Percentiles rank a stretch among this genome's conserved stretches.
phyloP scores from a whole-genome alignment of 2,329 filamentous ascomycete species.

The Ophiocordyceps australis region DNA sequence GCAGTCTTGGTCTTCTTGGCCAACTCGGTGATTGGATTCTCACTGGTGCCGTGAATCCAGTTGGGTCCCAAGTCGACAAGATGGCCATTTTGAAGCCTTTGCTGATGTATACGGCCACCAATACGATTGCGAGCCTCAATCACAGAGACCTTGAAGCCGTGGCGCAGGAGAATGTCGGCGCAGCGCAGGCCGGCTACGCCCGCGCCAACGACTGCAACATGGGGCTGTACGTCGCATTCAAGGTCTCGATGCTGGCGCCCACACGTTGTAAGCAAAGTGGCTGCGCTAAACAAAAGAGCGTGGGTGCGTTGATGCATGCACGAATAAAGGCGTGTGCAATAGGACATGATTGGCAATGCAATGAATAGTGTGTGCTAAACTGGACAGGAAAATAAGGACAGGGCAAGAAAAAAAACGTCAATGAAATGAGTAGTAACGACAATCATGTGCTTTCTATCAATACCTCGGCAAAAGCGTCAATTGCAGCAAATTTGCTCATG shows the following conservation, averaged over 20 bases:
- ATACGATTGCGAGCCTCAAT: slow-evolving; percentile 50
- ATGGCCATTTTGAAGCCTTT: slow-evolving; percentile 25
- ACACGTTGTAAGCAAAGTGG: slow-evolving; percentile 7
- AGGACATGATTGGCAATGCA: no score
- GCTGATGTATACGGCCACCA: slow-evolving; percentile 44
- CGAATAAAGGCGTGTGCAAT: no score
- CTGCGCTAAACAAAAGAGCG: no score
- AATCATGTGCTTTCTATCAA: no score
- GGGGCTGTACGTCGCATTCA: slow-evolving; percentile 17
- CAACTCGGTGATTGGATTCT: slow-evolving; percentile 53
- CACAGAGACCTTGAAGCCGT: slow-evolving; percentile 49
- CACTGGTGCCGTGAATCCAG: slow-evolving; percentile 59
- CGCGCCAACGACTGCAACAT: slow-evolving; percentile 51
- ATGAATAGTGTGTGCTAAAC: no score
- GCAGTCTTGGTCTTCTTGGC: slow-evolving; percentile 40
- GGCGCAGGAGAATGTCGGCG: slow-evolving; percentile 45
- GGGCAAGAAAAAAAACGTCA: no score
- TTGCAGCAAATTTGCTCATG: slow-evolving; percentile 9
- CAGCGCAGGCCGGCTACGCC: slow-evolving; percentile 55
- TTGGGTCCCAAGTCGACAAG: slow-evolving; percentile 51
- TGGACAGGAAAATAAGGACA: no score
- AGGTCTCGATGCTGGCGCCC: slow-evolving; percentile 5
- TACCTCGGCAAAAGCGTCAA: slow-evolving; percentile 19
- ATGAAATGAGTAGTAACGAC: background rate
- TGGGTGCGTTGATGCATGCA: no score